phyloP scores from a whole-genome alignment of 768 basidiomycete species.

The Amanita phalloides region DNA sequence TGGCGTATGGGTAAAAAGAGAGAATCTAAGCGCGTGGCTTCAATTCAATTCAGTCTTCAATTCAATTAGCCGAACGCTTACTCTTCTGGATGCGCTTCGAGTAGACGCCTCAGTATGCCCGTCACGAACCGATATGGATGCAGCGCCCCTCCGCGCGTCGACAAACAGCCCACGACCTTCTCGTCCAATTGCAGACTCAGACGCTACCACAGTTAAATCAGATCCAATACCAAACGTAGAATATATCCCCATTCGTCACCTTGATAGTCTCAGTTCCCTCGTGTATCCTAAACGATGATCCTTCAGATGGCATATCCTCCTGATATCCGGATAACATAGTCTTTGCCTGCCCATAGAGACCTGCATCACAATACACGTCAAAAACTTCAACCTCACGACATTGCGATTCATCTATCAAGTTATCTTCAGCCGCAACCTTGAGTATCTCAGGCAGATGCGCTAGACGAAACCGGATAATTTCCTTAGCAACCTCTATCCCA shows the following conservation, averaged over 20 bases:
- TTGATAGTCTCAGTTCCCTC: constrained; percentile 19
- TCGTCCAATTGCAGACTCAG: constrained; percentile 38
- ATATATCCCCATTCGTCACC: constrained; percentile 11
- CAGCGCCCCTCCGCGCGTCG: constrained; percentile 46
- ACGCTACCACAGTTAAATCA: constrained; percentile 21
- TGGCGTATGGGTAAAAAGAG: constrained; percentile 48
- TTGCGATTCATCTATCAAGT: constrained; percentile 40
- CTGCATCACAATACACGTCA: constrained; percentile 40
- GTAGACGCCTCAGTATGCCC: constrained; percentile 40
- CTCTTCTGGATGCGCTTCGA: constrained; percentile 34
- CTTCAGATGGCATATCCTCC: constrained; percentile 41
- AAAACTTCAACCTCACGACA: constrained; percentile 46
- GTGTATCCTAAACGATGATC: constrained; percentile 20
- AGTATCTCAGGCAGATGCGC: constrained; percentile 43
- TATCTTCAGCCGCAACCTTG: constrained; percentile 41
- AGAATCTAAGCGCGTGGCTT: constrained; percentile 32
- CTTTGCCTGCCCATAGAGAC: constrained; percentile 32
- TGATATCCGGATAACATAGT: constrained; percentile 31
- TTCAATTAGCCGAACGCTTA: constrained; percentile 19
- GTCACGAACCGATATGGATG: constrained; percentile 68
- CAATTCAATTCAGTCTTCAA: neutral
- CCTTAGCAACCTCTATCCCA: constrained; percentile 35
- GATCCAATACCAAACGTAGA: neutral
- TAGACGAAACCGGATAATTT: constrained; percentile 50
- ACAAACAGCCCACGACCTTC: constrained; percentile 37